phyloP scores from a whole-genome alignment of 2,329 filamentous ascomycete genomes.

The Pseudonectria buxi region DNA sequence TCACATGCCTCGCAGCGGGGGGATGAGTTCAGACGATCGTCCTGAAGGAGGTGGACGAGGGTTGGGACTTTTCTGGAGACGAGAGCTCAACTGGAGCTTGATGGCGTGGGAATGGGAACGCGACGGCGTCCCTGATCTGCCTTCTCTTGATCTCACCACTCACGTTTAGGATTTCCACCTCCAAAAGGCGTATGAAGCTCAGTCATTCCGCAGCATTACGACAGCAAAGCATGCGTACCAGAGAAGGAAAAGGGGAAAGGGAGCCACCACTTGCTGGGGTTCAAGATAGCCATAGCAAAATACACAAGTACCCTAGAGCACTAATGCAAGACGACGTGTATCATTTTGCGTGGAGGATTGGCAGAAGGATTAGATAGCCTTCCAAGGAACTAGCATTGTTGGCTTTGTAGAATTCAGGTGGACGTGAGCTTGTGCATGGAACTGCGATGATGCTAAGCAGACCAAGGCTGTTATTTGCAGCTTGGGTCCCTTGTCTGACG shows the following conservation, averaged over 20 bases:
- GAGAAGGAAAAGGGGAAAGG: background rate
- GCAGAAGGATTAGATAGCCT: constrained; percentile 46
- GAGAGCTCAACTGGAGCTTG: constrained; percentile 81
- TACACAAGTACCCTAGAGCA: too few relatives aligned
- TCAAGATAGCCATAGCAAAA: too few relatives aligned
- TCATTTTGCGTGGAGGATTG: constrained; percentile 29
- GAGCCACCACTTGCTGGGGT: too few relatives aligned
- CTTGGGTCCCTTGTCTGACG: too few relatives aligned
- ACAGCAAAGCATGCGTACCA: background rate
- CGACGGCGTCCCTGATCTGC: constrained; percentile 31
- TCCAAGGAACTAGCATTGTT: constrained; percentile 7
- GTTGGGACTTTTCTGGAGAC: constrained; percentile 64
- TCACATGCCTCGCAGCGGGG: constrained; percentile 74
- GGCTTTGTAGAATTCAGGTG: too few relatives aligned
- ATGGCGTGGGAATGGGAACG: constrained; percentile 71
- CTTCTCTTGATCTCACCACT: constrained; percentile 39
- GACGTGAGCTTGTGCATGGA: too few relatives aligned
- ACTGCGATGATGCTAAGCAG: too few relatives aligned
- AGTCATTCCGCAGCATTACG: constrained; percentile 12
- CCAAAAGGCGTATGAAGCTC: constrained; percentile 31
- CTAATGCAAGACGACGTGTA: constrained; percentile 7
- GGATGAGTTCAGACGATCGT: constrained; percentile 70
- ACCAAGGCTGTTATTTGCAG: too few relatives aligned
- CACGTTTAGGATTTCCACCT: constrained; percentile 44
- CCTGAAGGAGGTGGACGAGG: constrained; percentile 50